Conservation (phyloP, 495 filamentous ascomycete species). For the Aspergillus leporis region DNA sequence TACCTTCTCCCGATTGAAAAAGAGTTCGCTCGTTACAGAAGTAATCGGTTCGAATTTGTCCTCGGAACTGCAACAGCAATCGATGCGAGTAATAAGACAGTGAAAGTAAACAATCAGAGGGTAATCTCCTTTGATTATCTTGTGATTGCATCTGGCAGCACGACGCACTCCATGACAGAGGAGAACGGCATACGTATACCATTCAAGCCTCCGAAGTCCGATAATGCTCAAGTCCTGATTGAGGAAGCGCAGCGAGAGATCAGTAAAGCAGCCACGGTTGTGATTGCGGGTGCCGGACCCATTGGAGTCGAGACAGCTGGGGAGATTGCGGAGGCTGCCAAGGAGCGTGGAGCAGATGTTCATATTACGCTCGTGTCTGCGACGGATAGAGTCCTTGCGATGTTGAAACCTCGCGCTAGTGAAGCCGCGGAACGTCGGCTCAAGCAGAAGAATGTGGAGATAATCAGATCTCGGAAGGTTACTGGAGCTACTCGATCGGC, state of each 20-base stretch:
- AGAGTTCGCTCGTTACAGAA: constrained; percentile 52
- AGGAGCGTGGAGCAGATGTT: constrained; percentile 39
- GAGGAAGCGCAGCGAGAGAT: constrained; percentile 48
- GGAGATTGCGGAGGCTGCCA: constrained; percentile 54
- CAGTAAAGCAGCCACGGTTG: constrained; percentile 56
- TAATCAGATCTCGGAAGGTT: constrained; percentile 19
- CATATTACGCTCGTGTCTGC: constrained; percentile 48
- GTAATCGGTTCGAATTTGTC: constrained; percentile 57
- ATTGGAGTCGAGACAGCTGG: constrained; percentile 66
- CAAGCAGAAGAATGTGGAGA: constrained; percentile 22
- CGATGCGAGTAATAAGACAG: constrained; percentile 43
- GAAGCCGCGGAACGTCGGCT: constrained; percentile 29
- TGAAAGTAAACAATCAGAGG: constrained; percentile 38
- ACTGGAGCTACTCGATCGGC: constrained; percentile 18
- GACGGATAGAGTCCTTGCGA: constrained; percentile 34
- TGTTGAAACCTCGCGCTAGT: constrained; percentile 27
- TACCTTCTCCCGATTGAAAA: constrained; percentile 50
- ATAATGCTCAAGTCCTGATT: constrained; percentile 43
- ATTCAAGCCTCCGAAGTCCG: constrained; percentile 49
- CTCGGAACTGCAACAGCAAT: constrained; percentile 52
- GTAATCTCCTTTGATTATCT: constrained; percentile 52
- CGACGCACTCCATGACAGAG: constrained; percentile 45
- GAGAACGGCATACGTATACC: constrained; percentile 45
- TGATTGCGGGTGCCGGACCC: constrained; percentile 66
- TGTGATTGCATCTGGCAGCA: constrained; percentile 52